These are phyloP conservation scores for Solanum chiquidenum DNA, from an alignment of 257 asterid genomes.

Conservation along the genomic window DNA sequence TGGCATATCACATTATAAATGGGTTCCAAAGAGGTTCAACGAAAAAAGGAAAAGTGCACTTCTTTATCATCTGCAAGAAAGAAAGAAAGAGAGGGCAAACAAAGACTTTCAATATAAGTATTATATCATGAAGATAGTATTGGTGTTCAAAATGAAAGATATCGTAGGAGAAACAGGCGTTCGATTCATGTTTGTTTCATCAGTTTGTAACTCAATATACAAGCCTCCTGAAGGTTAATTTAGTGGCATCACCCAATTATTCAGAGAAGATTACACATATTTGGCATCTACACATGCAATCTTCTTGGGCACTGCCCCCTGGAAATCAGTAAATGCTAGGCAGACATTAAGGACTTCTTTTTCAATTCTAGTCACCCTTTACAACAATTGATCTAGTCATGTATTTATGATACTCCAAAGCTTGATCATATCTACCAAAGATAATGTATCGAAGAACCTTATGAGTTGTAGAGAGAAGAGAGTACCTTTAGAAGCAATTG, in stretches of 20 bases:
- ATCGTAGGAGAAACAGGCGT: neutral
- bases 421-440: neutral
- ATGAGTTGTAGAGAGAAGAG: neutral
- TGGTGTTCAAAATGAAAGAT: neutral
- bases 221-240: neutral
- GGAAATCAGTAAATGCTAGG: neutral
- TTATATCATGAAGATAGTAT: neutral
- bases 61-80: neutral
- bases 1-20: neutral
- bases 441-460: neutral
- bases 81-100: neutral
- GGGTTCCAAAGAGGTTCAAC: neutral
- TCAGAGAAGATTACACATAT: neutral
- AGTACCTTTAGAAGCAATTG: constrained; percentile 36
- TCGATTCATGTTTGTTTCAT: neutral
- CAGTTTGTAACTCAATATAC: neutral
- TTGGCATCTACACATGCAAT: neutral
- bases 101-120: neutral
- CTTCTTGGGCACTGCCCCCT: neutral
- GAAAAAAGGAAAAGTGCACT: neutral
- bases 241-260: neutral
- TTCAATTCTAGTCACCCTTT: neutral
- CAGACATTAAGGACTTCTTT: neutral
- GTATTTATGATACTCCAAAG: neutral
- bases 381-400: neutral